Evolutionary conservation across 2,329 filamentous ascomycete genomes (phyloP).

Genomic region (Exophiala mesophila): DNA sequence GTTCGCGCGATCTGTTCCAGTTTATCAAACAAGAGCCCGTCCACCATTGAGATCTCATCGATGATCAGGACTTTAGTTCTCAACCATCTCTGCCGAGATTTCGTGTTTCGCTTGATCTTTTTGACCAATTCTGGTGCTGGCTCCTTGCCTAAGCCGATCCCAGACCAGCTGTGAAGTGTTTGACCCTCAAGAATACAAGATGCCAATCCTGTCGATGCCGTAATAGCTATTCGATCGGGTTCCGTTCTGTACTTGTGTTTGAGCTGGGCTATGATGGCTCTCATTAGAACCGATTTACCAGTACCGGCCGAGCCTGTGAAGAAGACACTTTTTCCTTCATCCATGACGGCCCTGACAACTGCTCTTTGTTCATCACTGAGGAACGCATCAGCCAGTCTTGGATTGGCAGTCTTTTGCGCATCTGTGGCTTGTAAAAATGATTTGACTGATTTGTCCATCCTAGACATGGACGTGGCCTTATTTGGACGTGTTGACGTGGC

Average conservation of each 20-base stretch:
- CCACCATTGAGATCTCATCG: constrained; percentile 98
- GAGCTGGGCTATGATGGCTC: constrained; percentile 78
- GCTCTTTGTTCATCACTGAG: constrained; percentile 82
- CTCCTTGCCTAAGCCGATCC: constrained; percentile 93
- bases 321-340: constrained; percentile 82
- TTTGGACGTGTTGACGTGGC: constrained; percentile 12
- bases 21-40: constrained; percentile 95
- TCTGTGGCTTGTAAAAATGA: constrained; percentile 3
- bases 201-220: constrained; percentile 89
- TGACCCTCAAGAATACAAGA: constrained; percentile 96
- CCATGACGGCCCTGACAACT: constrained; percentile 75
- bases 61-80: constrained; percentile 82
- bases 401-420: constrained; percentile 22
- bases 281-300: constrained; percentile 93
- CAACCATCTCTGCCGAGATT: constrained; percentile 84
- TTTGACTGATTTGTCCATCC: constrained; percentile 6
- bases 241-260: constrained; percentile 71
- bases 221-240: constrained; percentile 82
- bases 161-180: constrained; percentile 91
- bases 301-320: constrained; percentile 96
- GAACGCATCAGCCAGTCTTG: constrained; percentile 31
- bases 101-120: constrained; percentile 84
- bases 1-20: constrained; percentile 79
- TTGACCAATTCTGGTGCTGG: constrained; percentile 72
- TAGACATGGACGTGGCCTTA: constrained; percentile 6